Percentiles rank a stretch among this genome's conserved stretches.
phyloP scores from a whole-genome alignment of 2,329 filamentous ascomycete species.

The Epicoccum nigrum region DNA sequence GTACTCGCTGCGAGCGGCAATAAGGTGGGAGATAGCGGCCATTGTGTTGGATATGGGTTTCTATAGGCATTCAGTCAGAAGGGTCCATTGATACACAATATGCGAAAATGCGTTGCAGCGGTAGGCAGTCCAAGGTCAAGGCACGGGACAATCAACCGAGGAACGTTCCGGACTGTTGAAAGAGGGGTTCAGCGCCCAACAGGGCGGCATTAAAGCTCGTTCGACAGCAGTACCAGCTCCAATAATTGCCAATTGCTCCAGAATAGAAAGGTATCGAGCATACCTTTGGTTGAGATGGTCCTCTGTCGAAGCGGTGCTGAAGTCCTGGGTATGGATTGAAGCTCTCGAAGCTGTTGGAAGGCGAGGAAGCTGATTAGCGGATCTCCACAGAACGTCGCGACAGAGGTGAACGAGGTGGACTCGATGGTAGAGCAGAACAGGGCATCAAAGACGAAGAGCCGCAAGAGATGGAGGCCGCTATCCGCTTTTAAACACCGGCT shows the following conservation, averaged over 20 bases:
- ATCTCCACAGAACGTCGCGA: constrained; percentile 35
- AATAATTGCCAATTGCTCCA: constrained; percentile 24
- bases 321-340: constrained; percentile 26
- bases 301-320: constrained; percentile 21
- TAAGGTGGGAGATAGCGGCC: constrained; percentile 47
- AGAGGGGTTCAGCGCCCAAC: constrained; percentile 16
- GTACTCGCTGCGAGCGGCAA: constrained; percentile 46
- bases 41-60: constrained; percentile 38
- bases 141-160: constrained; percentile 13
- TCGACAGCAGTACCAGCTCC: constrained; percentile 17
- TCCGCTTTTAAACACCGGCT: constrained; percentile 41
- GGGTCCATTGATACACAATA: not conserved
- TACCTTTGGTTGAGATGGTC: constrained; percentile 42
- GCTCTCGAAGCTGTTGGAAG: constrained; percentile 33
- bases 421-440: constrained; percentile 35
- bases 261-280: constrained; percentile 25
- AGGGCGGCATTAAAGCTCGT: constrained; percentile 15
- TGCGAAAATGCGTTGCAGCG: constrained; percentile 4
- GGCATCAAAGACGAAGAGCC: constrained; percentile 36
- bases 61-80: constrained; percentile 27
- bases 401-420: constrained; percentile 26
- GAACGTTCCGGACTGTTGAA: constrained; percentile 2
- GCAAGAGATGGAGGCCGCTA: constrained; percentile 25
- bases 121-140: constrained; percentile 1
- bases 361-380: constrained; percentile 40